These are phyloP conservation scores for Didymella segeticola DNA, from an alignment of 2,329 filamentous ascomycete species.

Conservation along the genomic window DNA sequence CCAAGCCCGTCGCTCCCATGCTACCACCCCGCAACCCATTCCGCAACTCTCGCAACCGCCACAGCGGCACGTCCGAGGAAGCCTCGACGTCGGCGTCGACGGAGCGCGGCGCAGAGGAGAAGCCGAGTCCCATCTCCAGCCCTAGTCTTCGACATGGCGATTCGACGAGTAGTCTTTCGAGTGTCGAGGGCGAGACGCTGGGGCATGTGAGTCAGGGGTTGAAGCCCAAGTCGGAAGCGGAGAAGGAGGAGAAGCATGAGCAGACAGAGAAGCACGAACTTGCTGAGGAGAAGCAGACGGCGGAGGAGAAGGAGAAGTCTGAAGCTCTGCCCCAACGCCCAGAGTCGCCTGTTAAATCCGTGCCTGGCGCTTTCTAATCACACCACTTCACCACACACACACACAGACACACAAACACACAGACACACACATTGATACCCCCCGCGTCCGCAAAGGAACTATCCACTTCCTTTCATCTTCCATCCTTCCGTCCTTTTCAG, in stretches of 20 bases:
- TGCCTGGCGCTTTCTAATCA: constrained; percentile 43
- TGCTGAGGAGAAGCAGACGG: neutral
- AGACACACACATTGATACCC: neutral
- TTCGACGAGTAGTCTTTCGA: constrained; percentile 43
- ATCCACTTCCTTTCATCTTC: too few relatives aligned
- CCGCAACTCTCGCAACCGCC: constrained; percentile 49
- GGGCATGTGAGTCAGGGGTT: constrained; percentile 36
- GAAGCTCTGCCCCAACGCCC: constrained; percentile 54
- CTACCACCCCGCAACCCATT: constrained; percentile 80
- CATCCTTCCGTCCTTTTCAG: too few relatives aligned
- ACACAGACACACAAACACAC: neutral
- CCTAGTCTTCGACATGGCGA: constrained; percentile 46
- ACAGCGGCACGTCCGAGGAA: constrained; percentile 45
- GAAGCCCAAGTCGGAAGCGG: constrained; percentile 33
- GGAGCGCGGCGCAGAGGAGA: constrained; percentile 37
- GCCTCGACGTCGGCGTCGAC: too few relatives aligned
- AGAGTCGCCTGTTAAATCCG: constrained; percentile 40
- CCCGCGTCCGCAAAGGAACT: neutral
- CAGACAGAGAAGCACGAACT: constrained; percentile 35
- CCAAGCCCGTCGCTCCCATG: constrained; percentile 78
- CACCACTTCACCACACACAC: neutral
- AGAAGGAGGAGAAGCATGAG: neutral
- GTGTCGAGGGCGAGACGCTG: constrained; percentile 40
- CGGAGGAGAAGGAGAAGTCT: constrained; percentile 31
- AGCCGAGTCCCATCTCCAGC: constrained; percentile 41